Evolutionary conservation across 345 rosid species (phyloP), one percentile per base, ranked within the genome.

Genomic region (Eucalyptus camaldulensis): DNA sequence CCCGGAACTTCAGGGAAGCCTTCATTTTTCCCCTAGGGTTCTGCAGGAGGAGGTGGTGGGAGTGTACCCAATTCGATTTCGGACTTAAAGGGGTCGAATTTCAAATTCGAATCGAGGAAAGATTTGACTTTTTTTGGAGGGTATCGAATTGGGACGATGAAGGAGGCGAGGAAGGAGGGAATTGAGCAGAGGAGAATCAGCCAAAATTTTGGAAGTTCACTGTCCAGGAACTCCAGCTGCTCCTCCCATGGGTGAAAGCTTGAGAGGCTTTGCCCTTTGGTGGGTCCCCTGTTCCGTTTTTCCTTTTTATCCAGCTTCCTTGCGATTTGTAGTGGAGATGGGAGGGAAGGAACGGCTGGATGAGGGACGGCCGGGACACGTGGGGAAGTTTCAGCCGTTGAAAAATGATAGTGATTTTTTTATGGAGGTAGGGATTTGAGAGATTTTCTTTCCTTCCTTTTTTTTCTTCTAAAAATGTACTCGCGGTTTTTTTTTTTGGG

Each of bases 1-100:
- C 98, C 1, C 99, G 97, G 91, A 98, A 98, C 92, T 98, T 98
- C 87, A 97, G 89, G 5, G 99, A 98, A 37, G 98, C 99, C 92
- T 97, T 98, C 99, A 96, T 98, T 88, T 53, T 53, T 53, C 16
- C 86, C 31, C 7, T 33, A 45, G 44, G 47, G 69, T 25, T 58
- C n/a, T 6, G 44, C 88, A 40, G 62, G 27, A 87, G 27, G 19
- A 40, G 7, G 50, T 37, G 21, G 37, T 27, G 37, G 37, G 22
- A 24, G 87, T 5, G 29, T 24, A 56, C 29, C 62, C 62, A 62
- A 76, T 76, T 76, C 83, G 47, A 43, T 76, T 21, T 76, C 83
- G 43, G 83, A 22, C 47, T 76, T 22, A 22, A 76, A 69, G 14
- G 1, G 22, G 27, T 21, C 1, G 47, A 40, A 13, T 76, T 76